Base-by-base conservation (phyloP, 129 eudicot species). In the Helianthus annuus region DNA sequence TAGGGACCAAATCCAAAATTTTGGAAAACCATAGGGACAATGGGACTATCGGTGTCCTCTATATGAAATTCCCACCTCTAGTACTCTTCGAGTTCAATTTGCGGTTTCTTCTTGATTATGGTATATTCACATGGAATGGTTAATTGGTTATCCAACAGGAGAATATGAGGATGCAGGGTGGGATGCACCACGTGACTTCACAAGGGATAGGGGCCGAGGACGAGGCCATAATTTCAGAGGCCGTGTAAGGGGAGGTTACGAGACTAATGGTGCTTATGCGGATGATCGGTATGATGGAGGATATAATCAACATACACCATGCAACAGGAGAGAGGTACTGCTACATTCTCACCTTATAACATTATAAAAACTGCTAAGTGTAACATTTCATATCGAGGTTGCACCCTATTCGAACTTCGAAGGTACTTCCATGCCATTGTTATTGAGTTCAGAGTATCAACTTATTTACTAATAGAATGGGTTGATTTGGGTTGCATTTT, bases 121-220 rank as follows among this genome's bases (percentile, higher is more conserved):
- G 32, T 27, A 27, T 27, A 27, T 32, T 3, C 36, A 2, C 4
- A 32, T 32, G 36, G 4, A 32, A 32, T 32, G 36, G 36, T 27
- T 27, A 17, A 89, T 85, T 67, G 94, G 82, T 7, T 85, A 29
- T 80, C 56, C 76, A 59, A 11, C 84, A 49, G 83, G 69, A 17
- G 95, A 87, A 81, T 81, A 76, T 66, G 91, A 92, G 13, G 96
- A 92, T 73, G 96, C 90, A 57, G 95, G 90, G 7, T 92, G 86
- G 87, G 98, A 89, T 67, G 77, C 75, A 59, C 81, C 83, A 24
- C 81, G 88, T 42, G 88, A 88, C 12, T 84, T 79, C 74, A 45
- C 84, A 7, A 81, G 98, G 84, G 97, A 94, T 16, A 83, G 96
- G 66, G 95, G 96, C 7, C 54, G 75, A 11, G 96, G 96, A 9